A percentile compares a stretch with the other conserved stretches of the same genome.
Conservation (phyloP, 1,139 yeast genomes). For the Zygoascus hellenicus region DNA sequence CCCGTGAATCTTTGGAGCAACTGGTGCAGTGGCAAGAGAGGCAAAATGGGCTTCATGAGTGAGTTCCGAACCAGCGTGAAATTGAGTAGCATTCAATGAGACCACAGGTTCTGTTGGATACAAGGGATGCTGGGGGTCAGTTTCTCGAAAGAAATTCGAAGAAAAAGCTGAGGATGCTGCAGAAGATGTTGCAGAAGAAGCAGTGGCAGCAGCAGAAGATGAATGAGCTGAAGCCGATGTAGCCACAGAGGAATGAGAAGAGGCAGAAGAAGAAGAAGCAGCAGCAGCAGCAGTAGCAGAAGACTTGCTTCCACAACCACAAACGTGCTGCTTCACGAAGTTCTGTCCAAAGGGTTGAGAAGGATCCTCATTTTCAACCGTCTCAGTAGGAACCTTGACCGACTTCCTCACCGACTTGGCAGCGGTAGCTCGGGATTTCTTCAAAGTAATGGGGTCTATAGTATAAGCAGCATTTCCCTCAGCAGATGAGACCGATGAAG, state of each 20-base stretch:
- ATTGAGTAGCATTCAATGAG: too few relatives aligned
- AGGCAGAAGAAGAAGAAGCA: neutral
- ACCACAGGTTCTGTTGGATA: too few relatives aligned
- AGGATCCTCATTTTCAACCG: neutral
- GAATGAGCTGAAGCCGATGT: neutral
- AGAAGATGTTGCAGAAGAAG: neutral
- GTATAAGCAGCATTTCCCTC: slow-evolving; percentile 7
- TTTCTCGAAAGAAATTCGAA: too few relatives aligned
- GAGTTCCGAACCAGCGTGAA: too few relatives aligned
- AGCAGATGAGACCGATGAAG: too few relatives aligned
- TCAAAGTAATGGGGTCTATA: slow-evolving; percentile 17
- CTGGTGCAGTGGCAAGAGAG: too few relatives aligned
- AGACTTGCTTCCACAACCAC: neutral
- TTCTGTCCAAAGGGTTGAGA: neutral
- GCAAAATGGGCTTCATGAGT: too few relatives aligned
- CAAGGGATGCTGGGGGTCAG: too few relatives aligned
- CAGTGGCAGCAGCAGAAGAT: neutral
- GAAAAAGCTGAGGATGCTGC: neutral
- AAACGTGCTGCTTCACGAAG: neutral
- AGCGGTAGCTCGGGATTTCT: neutral
- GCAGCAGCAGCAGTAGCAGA: neutral
- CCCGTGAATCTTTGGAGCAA: neutral
- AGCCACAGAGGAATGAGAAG: too few relatives aligned
- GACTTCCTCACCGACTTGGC: slow-evolving; percentile 1
- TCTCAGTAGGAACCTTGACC: slow-evolving; percentile 11